These are phyloP conservation scores for Allantophomopsis lycopodina DNA, from an alignment of 2,329 filamentous ascomycete genomes.

Conservation along the genomic window DNA sequence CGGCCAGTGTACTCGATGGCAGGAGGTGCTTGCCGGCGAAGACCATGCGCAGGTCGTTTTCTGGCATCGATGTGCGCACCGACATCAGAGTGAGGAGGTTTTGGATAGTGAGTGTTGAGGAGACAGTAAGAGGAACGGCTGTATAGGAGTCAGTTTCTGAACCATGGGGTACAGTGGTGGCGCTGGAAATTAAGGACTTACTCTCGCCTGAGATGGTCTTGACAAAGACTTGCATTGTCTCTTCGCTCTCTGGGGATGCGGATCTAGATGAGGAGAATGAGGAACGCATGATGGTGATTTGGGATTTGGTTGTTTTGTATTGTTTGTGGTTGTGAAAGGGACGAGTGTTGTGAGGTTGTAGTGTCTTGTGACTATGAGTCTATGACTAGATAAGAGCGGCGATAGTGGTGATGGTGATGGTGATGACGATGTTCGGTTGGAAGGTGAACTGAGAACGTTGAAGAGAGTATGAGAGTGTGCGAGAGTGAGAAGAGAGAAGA, in stretches of 20 bases:
- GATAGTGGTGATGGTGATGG: too few relatives aligned
- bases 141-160: not conserved
- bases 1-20: conserved; percentile 24
- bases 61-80: conserved; percentile 37
- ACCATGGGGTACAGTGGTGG: not conserved
- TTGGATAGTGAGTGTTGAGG: conserved; percentile 34
- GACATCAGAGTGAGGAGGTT: conserved; percentile 42
- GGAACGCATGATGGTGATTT: conserved; percentile 12
- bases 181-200: conserved; percentile 21
- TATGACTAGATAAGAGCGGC: not conserved
- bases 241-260: conserved; percentile 25
- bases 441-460: too few relatives aligned
- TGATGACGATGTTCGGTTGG: too few relatives aligned
- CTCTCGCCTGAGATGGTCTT: conserved; percentile 43
- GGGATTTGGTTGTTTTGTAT: not conserved
- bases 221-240: conserved; percentile 47
- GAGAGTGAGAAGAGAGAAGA: too few relatives aligned
- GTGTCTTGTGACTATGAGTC: not conserved
- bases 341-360: not conserved
- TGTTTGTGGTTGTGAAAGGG: not conserved
- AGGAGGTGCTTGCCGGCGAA: conserved; percentile 42
- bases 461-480: too few relatives aligned
- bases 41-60: conserved; percentile 36
- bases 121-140: conserved; percentile 43
- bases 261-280: conserved; percentile 14